Evolutionary conservation across 768 basidiomycete species (phyloP), one percentile per base, ranked within the genome.

Genomic region (Rhizopogon rudus): DNA sequence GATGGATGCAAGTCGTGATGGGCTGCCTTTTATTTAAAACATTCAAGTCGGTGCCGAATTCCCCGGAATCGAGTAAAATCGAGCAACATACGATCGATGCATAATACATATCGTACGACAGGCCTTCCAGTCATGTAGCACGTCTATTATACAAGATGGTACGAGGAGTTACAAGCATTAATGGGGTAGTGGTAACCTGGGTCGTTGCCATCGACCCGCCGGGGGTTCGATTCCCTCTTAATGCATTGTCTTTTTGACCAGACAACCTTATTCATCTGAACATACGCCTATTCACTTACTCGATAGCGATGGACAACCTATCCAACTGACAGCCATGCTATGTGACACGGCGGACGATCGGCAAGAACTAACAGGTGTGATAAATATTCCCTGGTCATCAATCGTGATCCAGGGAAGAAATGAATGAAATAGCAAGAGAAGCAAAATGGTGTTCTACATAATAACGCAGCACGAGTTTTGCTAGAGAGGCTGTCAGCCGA

Each of bases 391-490:
- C 33, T 17, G n/a, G 45, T 46, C 13, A 16, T 31, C 9, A 31
- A 48, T 20, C 31, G 33, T 48, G 52, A 44, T 57, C 49, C 46
- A 54, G 53, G 56, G 39, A 52, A 16, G 9, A 51, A 46, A 51
- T 58, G 61, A 45, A 60, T 55, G 58, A 49, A 41, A 60, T 33
- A 44, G 20, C 12, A 45, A 42, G 16, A 44, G 31, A 51, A 42
- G 58, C 35, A 42, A 28, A n/a, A 42, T 37, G 14, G 41, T 35
- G 40, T n/a, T 54, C 60, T 76, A 91, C 88, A 90, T 89, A 71
- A 96, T 75, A 58, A 91, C 78, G 67, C 94, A 97, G 74, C 95
- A 98, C 25, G 90, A 89, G 73, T 97, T 97, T 91, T 96, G 93
- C 91, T 94, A 67, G 31, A 54, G 37, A 54, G n/a, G 44, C 42